A percentile compares a stretch with the other conserved stretches of the same genome.
phyloP scores from a whole-genome alignment of 1,284 basidiomycete genomes.

The Wallemia ichthyophaga region DNA sequence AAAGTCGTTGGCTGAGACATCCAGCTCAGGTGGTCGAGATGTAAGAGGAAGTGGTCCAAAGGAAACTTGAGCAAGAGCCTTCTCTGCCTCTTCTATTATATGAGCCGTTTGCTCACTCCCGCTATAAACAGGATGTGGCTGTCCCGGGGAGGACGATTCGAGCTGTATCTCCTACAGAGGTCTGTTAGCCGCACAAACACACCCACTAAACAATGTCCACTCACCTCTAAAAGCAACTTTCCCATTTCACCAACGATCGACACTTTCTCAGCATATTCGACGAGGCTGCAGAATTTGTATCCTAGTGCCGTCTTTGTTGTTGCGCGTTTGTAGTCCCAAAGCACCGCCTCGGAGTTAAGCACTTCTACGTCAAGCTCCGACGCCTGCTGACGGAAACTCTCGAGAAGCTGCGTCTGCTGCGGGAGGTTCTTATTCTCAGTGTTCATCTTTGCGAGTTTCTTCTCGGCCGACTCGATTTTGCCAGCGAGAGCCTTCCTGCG shows the following conservation, averaged over 20 bases:
- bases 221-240: constrained; percentile 37
- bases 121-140: constrained; percentile 38
- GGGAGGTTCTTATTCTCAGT: constrained; percentile 62
- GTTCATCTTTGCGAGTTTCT: constrained; percentile 66
- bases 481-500: constrained; percentile 32
- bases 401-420: constrained; percentile 42
- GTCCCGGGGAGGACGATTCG: constrained; percentile 45
- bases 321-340: constrained; percentile 59
- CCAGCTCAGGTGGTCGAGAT: background rate
- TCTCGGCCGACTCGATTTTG: constrained; percentile 63
- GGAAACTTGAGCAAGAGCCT: background rate
- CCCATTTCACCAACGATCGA: constrained; percentile 52
- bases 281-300: constrained; percentile 59
- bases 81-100: background rate
- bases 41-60: background rate
- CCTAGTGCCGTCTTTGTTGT: constrained; percentile 40
- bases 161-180: constrained; percentile 47
- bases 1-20: background rate
- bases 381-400: constrained; percentile 34
- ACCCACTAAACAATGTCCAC: too few species aligned
- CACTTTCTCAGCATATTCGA: constrained; percentile 63
- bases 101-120: constrained; percentile 30
- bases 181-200: too few species aligned
- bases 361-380: constrained; percentile 45
- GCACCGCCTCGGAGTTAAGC: constrained; percentile 43